Percentiles rank a stretch among this genome's conserved stretches.
phyloP scores from a whole-genome alignment of 2,329 filamentous ascomycete genomes.

The Calonectria pauciramosa region DNA sequence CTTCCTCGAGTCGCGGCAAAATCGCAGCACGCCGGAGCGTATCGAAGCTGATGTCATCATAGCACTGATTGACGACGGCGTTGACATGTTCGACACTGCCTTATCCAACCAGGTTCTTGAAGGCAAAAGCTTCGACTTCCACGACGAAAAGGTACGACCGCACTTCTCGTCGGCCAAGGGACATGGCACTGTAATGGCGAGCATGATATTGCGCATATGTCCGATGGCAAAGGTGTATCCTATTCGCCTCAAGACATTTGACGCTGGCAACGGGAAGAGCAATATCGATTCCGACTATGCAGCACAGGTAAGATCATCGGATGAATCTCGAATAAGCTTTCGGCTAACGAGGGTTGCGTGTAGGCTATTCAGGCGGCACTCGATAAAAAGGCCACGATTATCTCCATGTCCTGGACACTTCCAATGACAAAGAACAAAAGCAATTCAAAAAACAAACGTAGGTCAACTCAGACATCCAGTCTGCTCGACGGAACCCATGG shows the following conservation, averaged over 20 bases:
- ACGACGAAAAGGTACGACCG: not conserved
- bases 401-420: not conserved
- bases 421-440: not conserved
- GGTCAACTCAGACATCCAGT: not conserved
- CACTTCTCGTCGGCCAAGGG: not conserved
- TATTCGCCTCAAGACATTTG: not conserved
- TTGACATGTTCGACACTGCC: not conserved
- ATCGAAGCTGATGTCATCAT: not conserved
- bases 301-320: not conserved
- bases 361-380: not conserved
- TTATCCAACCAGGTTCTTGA: not conserved
- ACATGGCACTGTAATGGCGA: not conserved
- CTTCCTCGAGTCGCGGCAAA: not conserved
- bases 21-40: not conserved
- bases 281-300: not conserved
- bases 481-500: not conserved
- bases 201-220: not conserved
- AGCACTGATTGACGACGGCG: not conserved
- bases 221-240: not conserved
- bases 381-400: not conserved
- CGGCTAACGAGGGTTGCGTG: not conserved
- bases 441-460: not conserved
- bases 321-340: not conserved
- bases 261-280: not conserved
- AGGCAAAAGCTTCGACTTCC: not conserved